phyloP scores from a whole-genome alignment of 345 rosid genomes.

The thale cress (Arabidopsis thaliana) region TAIR10.1 NC_003076.8:13150001-13150500 shows the following conservation, averaged over 20 bases:
- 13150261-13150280: not conserved
- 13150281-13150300: not conserved
- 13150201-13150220: not conserved
- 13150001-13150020: not conserved
- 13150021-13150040: not conserved
- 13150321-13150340: not conserved
- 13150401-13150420: not conserved
- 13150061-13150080: not conserved
- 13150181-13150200: not conserved
- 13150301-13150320: not conserved
- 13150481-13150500: no score
- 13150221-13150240: not conserved
- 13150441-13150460: not conserved
- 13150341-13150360: not conserved
- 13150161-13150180: not conserved
- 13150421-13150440: not conserved
- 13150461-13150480: no score
- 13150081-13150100: not conserved
- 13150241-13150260: not conserved
- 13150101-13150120: not conserved
- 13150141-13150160: rapidly evolving
- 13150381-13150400: not conserved
- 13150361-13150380: not conserved
- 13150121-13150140: not conserved
- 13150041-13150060: not conserved